Percentiles rank a stretch among this genome's conserved stretches.
Evolutionary conservation across 345 rosid genomes (phyloP).

Genomic region (Isatis tinctoria): DNA sequence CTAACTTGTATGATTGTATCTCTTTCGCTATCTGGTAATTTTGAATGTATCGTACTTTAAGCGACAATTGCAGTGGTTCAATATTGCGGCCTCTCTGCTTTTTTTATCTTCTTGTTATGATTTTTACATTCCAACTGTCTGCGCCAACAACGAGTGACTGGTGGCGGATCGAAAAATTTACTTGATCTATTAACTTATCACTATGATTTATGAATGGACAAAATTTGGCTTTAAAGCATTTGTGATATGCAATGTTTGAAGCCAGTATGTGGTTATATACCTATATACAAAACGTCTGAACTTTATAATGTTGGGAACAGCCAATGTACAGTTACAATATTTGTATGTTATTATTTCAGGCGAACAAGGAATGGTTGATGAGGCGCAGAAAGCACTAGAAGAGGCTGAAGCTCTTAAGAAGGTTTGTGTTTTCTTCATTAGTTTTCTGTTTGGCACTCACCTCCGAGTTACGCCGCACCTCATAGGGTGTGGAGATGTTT

Average conservation of each 20-base stretch:
- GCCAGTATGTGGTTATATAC: background rate
- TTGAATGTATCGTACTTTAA: background rate
- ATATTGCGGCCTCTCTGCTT: background rate
- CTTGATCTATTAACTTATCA: background rate
- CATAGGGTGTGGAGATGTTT: background rate
- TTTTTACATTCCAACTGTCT: background rate
- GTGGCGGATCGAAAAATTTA: background rate
- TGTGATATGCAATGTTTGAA: background rate
- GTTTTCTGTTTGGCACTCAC: constrained; percentile 1
- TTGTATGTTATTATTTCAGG: constrained; percentile 41
- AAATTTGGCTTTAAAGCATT: background rate
- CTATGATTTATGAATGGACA: background rate
- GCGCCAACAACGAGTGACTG: background rate
- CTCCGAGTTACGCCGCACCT: background rate
- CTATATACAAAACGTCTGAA: background rate
- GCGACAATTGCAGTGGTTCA: background rate
- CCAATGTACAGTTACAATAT: background rate
- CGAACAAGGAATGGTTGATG: constrained; percentile 99
- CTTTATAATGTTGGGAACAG: background rate
- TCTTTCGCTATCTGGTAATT: background rate
- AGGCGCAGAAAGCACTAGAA: constrained; percentile 97
- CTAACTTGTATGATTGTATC: background rate
- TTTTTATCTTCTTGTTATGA: background rate
- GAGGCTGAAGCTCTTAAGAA: constrained; percentile 99
- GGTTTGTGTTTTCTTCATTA: constrained; percentile 40